Conservation (phyloP, 768 basidiomycete genomes). For the Xerocomellus intermedius region DNA sequence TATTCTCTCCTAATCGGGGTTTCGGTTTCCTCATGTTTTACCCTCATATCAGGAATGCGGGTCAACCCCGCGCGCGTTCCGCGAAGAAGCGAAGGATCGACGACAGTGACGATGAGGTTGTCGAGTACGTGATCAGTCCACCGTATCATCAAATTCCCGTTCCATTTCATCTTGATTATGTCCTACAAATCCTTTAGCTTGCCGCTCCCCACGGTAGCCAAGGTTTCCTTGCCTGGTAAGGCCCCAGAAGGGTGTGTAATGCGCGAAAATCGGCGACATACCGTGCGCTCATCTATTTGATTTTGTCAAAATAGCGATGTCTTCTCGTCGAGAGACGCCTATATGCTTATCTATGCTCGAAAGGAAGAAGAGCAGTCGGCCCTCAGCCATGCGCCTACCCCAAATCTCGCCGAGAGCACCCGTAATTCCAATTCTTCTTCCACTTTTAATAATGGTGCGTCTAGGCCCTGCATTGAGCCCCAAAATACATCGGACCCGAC, state of each 20-base stretch:
- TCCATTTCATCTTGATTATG: conserved; percentile 17
- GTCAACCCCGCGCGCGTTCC: conserved; percentile 39
- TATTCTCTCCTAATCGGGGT: background rate
- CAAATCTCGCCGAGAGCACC: conserved; percentile 18
- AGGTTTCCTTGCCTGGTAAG: conserved; percentile 23
- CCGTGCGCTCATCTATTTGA: conserved; percentile 19
- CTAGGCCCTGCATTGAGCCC: conserved; percentile 13
- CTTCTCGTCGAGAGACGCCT: conserved; percentile 77
- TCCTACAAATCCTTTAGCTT: conserved; percentile 18
- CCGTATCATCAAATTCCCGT: conserved; percentile 13
- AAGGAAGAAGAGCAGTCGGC: conserved; percentile 27
- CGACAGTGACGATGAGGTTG: conserved; percentile 56
- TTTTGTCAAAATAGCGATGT: conserved; percentile 41
- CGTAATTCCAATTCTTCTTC: conserved; percentile 11
- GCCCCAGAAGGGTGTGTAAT: conserved; percentile 71
- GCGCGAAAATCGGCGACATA: conserved; percentile 61
- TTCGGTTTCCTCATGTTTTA: conserved; percentile 1
- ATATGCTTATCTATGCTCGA: conserved; percentile 90
- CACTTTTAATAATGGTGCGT: conserved; percentile 19
- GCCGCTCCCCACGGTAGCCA: conserved; percentile 19
- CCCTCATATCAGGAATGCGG: conserved; percentile 18
- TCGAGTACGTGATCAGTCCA: conserved; percentile 26
- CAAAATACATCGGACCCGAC: conserved; percentile 11
- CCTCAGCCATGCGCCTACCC: conserved; percentile 14
- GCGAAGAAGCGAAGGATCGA: conserved; percentile 52